Evolutionary conservation across 2,329 filamentous ascomycete genomes (phyloP).

Genomic region (Monosporascus ibericus): DNA sequence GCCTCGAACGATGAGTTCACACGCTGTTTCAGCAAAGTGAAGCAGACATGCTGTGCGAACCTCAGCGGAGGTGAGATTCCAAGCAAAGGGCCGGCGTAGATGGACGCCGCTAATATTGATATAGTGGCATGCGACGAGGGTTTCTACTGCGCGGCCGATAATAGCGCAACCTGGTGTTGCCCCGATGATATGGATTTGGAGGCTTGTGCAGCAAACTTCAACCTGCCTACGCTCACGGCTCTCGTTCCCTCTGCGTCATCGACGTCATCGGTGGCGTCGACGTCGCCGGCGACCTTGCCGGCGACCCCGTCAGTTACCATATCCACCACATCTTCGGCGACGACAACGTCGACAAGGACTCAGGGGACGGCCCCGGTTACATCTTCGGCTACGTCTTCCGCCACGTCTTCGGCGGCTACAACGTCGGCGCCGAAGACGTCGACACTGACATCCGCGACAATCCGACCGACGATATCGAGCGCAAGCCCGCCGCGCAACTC

Average conservation of each 20-base stretch:
- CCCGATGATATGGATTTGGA: conserved; percentile 47
- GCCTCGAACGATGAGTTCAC: conserved; percentile 35
- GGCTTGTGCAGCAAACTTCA: conserved; percentile 47
- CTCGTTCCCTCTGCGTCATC: conserved; percentile 41
- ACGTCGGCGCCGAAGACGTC: too few species aligned
- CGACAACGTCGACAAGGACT: conserved; percentile 1
- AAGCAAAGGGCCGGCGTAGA: neutral
- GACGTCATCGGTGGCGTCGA: conserved; percentile 30
- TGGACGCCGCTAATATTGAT: conserved; percentile 2
- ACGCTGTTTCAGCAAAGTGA: conserved; percentile 52
- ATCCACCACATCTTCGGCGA: neutral
- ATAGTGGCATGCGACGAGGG: conserved; percentile 54
- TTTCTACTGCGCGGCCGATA: conserved; percentile 57
- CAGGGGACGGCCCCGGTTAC: neutral
- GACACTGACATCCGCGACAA: too few species aligned
- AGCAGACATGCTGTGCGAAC: conserved; percentile 53
- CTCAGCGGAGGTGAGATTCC: conserved; percentile 48
- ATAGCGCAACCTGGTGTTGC: conserved; percentile 53
- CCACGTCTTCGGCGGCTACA: neutral
- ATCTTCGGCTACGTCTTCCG: neutral
- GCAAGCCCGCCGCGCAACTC: neutral
- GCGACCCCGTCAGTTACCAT: conserved; percentile 6
- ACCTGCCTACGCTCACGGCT: conserved; percentile 24
- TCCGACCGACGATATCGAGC: too few species aligned
- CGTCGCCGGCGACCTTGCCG: conserved; percentile 6